Base-by-base conservation (phyloP, 257 asterid species). In the Agastache rugosa region DNA sequence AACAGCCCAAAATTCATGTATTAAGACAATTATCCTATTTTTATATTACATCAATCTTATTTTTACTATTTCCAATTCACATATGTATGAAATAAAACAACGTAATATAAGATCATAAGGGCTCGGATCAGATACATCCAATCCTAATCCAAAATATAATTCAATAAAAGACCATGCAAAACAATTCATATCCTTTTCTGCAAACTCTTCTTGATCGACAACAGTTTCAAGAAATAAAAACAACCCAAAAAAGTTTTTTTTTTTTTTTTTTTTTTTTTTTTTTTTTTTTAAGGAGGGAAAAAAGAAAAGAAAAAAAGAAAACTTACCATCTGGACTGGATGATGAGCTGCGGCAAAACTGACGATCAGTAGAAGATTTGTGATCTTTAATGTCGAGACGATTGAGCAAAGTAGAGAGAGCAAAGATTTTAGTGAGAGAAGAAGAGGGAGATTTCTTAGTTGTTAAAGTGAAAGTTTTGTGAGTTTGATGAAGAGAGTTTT, bases 251-350 rank as follows among this genome's bases (percentile, higher is more conserved):
- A n/a, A n/a, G n/a, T n/a, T n/a, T n/a, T n/a, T n/a, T n/a, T n/a
- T n/a, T n/a, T n/a, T 11, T 3, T 10, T 17, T 17, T 50, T 53
- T 6, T 29, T 29, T 29, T 29, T 29, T 35, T 37, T 6, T 8
- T 2, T 19, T 0, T 11, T 10, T 10, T 0, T 41, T 2, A n/a
- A 0, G n/a, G n/a, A n/a, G n/a, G n/a, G n/a, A 0, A 3, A 66
- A 23, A 20, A 14, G 37, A 60, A 61, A 11, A 16, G 6, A 3
- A 14, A 44, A 11, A 67, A 22, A 29, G 0, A 72, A 69, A 48
- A 15, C 27, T 67, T 50, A 92, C 97, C 98, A 83, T 87, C 97
- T 56, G 79, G 93, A 76, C 84, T 87, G 56, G 86, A 72, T 27
- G 93, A 78, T 42, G 91, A 79, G 53, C 62, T 80, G 77, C 60